Percentiles rank a stretch among this genome's conserved stretches.
These are phyloP conservation scores for Venturia asperata DNA, from an alignment of 2,329 filamentous ascomycete genomes.

Conservation along the genomic window DNA sequence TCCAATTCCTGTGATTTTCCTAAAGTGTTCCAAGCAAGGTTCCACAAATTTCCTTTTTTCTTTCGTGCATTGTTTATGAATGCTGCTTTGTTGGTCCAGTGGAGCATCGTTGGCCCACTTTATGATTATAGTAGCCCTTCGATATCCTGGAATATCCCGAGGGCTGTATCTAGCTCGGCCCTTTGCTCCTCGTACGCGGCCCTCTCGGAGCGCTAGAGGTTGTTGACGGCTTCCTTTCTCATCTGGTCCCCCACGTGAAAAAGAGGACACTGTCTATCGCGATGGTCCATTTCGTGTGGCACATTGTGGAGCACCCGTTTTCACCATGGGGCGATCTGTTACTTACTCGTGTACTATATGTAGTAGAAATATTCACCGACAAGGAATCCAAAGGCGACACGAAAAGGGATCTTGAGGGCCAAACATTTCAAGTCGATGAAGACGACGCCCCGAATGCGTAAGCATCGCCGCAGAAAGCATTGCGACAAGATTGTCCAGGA, in stretches of 20 bases:
- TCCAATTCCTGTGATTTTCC: not conserved
- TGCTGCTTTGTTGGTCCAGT: not conserved
- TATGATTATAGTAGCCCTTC: not conserved
- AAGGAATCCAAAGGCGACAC: no score
- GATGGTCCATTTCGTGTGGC: not conserved
- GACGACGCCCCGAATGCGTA: no score
- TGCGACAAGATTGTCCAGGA: no score
- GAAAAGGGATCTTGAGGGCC: no score
- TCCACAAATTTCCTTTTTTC: not conserved
- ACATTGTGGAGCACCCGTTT: not conserved
- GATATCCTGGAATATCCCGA: not conserved
- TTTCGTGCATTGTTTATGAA: not conserved
- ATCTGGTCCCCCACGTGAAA: not conserved
- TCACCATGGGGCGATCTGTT: not conserved
- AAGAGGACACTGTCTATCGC: no score
- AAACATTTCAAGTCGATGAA: no score
- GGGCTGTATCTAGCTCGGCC: not conserved
- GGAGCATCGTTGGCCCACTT: not conserved
- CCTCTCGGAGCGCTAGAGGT: not conserved
- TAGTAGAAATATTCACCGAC: no score
- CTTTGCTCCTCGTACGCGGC: not conserved
- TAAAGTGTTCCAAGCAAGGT: not conserved
- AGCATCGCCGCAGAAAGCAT: no score
- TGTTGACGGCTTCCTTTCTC: not conserved
- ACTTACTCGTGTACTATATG: no score